Base-by-base conservation (phyloP, 306 rosid genomes). In the Abrus pulchellus region DNA sequence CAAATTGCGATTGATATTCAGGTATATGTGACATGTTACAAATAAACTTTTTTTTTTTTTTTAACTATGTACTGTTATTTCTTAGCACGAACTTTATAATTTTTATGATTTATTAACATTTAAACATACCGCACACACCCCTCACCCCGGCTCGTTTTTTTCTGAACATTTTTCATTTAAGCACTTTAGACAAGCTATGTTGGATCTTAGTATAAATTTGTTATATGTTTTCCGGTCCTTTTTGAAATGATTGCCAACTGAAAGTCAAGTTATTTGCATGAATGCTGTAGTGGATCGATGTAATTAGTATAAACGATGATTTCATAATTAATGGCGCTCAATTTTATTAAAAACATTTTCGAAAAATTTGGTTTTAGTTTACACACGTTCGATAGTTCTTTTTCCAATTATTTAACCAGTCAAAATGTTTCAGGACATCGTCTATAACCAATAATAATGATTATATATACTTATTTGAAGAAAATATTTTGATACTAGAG, bases 1-100 rank as follows among this genome's bases (percentile, higher is more conserved):
- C 85, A 69, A 67, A 62, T 90, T 56, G 27, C 75, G 0, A 38
- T 90, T 20, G 91, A 89, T 34, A 82, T 89, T 56, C 85, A 90
- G 77, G 93, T 87, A 43, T 6, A 20, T 20, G 20, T 20, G 20
- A 20, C 20, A 20, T 20, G 20, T 20, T 20, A 20, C 20, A 20
- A 20, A 20, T 20, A 20, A 20, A 20, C 20, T 20, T 20, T 20
- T 20, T 20, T 20, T 20, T 20, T 20, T 20, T 20, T 20, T 20
- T 20, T 20, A 20, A 20, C 20, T 20, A 20, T 20, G 20, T 20
- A 20, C 20, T 20, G 20, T 20, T 20, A 20, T 20, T 20, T 20
- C 20, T 20, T 20, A 20, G 20, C 20, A 20, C 20, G 20, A 20
- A 20, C 20, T 20, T 20, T 20, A 20, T 20, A 20, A 20, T 0